A percentile compares a stretch with the other conserved stretches of the same genome.
These are phyloP conservation scores for Salvia miltiorrhiza DNA, from an alignment of 257 asterid species.

Conservation along the genomic window DNA sequence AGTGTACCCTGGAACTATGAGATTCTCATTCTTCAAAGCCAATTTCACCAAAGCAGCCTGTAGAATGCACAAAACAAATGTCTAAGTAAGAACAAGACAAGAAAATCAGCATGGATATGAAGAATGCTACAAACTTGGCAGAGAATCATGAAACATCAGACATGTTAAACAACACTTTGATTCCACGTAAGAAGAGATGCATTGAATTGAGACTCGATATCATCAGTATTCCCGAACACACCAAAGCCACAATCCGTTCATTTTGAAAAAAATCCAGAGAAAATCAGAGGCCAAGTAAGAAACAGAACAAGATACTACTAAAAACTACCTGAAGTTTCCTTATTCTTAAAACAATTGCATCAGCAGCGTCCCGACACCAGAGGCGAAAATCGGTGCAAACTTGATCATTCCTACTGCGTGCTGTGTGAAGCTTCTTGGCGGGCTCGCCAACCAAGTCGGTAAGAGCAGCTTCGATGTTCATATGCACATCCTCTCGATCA, in stretches of 20 bases:
- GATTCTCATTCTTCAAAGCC: constrained; percentile 68
- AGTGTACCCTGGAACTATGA: constrained; percentile 96
- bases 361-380: constrained; percentile 92
- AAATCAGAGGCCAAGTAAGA: neutral
- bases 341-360: constrained; percentile 47
- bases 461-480: constrained; percentile 97
- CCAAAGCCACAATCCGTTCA: neutral
- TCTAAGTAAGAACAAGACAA: constrained; percentile 15
- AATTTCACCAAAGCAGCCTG: constrained; percentile 70
- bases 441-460: constrained; percentile 96
- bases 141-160: neutral
- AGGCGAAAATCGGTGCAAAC: constrained; percentile 91
- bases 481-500: constrained; percentile 97
- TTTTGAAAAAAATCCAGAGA: neutral
- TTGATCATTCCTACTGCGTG: constrained; percentile 94
- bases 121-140: neutral
- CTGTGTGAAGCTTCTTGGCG: constrained; percentile 97
- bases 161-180: neutral
- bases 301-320: neutral
- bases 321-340: constrained; percentile 71
- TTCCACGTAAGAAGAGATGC: neutral
- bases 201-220: neutral
- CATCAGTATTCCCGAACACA: neutral
- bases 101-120: neutral
- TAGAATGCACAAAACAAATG: neutral